A percentile compares a stretch with the other conserved stretches of the same genome.
These are phyloP conservation scores for Cladophialophora yegresii DNA, from an alignment of 2,329 filamentous ascomycete genomes.

Conservation along the genomic window DNA sequence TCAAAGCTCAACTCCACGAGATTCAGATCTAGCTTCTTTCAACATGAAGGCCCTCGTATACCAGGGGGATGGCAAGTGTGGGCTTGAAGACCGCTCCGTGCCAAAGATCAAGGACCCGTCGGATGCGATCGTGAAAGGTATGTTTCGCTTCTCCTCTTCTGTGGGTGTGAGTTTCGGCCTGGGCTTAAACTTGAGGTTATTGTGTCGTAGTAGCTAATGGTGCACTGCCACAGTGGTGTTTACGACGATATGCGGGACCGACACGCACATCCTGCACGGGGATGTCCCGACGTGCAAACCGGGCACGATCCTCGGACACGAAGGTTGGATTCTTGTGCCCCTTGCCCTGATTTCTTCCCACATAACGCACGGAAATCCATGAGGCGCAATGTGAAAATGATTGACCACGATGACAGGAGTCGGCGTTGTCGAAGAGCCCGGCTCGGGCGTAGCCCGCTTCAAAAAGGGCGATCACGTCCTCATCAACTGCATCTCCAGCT, in stretches of 20 bases:
- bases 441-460: constrained; percentile 50
- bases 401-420: constrained; percentile 38
- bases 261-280: constrained; percentile 59
- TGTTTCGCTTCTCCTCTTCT: background rate
- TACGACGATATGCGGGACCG: constrained; percentile 57
- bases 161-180: too few relatives aligned
- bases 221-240: constrained; percentile 42
- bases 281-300: constrained; percentile 53
- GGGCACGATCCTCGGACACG: constrained; percentile 56
- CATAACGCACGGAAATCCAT: background rate
- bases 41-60: constrained; percentile 55
- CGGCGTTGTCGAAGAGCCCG: constrained; percentile 51
- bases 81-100: constrained; percentile 47
- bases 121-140: constrained; percentile 53
- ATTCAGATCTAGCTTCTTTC: background rate
- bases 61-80: constrained; percentile 40
- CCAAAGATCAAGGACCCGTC: constrained; percentile 48
- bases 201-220: background rate
- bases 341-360: too few relatives aligned
- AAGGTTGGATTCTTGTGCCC: constrained; percentile 42
- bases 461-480: constrained; percentile 56
- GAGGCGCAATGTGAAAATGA: too few relatives aligned
- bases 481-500: constrained; percentile 55
- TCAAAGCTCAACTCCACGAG: background rate
- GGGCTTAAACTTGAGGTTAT: background rate